phyloP scores from a whole-genome alignment of 2,329 filamentous ascomycete species.

The Cladosporium sp. region DNA sequence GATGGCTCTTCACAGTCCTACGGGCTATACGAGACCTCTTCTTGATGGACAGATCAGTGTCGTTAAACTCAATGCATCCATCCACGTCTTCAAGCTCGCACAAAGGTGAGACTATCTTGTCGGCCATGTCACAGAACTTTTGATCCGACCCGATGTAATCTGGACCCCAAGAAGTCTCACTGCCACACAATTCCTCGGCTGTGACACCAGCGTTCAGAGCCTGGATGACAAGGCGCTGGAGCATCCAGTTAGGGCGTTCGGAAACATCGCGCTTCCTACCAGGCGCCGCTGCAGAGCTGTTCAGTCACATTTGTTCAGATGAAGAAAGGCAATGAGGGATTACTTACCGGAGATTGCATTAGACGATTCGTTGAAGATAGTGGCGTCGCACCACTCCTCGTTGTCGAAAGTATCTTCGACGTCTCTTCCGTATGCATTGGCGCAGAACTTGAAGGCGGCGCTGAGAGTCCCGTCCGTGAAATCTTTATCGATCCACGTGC shows the following conservation, averaged over 20 bases:
- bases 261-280: no score
- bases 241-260: no score
- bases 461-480: background rate
- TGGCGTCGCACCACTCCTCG: background rate
- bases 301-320: no score
- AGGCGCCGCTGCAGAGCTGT: no score
- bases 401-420: background rate
- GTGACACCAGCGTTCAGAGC: background rate
- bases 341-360: background rate
- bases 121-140: conserved; percentile 1
- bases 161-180: conserved; percentile 3
- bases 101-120: conserved; percentile 1
- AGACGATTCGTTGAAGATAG: background rate
- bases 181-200: background rate
- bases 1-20: no score
- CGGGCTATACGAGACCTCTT: background rate
- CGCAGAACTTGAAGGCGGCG: background rate
- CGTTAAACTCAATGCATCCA: background rate
- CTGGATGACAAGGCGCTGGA: background rate
- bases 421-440: background rate
- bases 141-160: conserved; percentile 3
- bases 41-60: background rate
- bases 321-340: background rate
- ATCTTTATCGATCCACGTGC: background rate
- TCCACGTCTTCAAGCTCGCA: background rate